These are phyloP conservation scores for Erysimum cheiranthoides DNA, from an alignment of 345 rosid species.

Conservation along the genomic window DNA sequence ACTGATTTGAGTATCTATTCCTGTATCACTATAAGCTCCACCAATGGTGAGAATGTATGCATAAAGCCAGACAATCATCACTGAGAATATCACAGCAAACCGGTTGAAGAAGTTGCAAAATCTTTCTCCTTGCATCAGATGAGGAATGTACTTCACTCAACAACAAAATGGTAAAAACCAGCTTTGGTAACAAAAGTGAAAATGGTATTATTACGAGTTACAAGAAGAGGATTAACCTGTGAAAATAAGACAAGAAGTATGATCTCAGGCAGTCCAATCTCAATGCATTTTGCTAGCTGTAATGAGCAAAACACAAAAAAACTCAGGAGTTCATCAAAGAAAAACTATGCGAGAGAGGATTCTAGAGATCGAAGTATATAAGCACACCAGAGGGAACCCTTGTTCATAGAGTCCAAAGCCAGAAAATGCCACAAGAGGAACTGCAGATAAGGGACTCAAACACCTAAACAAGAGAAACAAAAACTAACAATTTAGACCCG, in stretches of 20 bases:
- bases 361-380: constrained; percentile 9
- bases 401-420: constrained; percentile 93
- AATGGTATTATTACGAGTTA: background rate
- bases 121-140: constrained; percentile 59
- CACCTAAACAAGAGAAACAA: constrained; percentile 53
- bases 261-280: constrained; percentile 87
- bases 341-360: background rate
- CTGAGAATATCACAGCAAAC: constrained; percentile 85
- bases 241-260: constrained; percentile 73
- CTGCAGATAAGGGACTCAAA: constrained; percentile 79
- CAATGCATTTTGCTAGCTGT: constrained; percentile 89
- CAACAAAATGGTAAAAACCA: constrained; percentile 11
- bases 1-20: constrained; percentile 65
- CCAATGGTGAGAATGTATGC: constrained; percentile 85
- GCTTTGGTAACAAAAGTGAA: constrained; percentile 3
- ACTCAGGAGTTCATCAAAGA: background rate
- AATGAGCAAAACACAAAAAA: constrained; percentile 32
- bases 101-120: constrained; percentile 62
- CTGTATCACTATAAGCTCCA: constrained; percentile 75
- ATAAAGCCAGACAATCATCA: constrained; percentile 76
- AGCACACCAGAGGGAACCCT: constrained; percentile 83
- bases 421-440: constrained; percentile 81
- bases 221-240: constrained; percentile 56
- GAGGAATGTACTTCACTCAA: constrained; percentile 77
- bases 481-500: background rate